phyloP scores from a whole-genome alignment of 768 basidiomycete species.

The Hemileccinum rubropunctum region DNA sequence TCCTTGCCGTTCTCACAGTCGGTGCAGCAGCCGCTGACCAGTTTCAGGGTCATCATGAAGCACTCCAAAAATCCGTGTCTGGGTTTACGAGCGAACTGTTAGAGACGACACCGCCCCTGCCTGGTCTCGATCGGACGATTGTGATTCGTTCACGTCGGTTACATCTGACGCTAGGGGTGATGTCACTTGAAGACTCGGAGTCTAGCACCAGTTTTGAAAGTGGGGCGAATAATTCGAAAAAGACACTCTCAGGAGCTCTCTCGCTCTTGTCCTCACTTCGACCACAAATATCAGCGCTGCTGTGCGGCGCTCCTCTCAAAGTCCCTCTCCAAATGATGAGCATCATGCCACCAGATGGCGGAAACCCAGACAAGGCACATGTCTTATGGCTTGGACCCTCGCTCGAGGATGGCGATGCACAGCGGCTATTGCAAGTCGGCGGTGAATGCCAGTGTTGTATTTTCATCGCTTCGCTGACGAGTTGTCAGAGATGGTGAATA shows the following conservation, averaged over 20 bases:
- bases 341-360: slow-evolving; percentile 43
- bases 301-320: slow-evolving; percentile 31
- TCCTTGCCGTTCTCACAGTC: slow-evolving; percentile 22
- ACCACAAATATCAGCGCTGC: slow-evolving; percentile 43
- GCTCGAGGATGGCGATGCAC: slow-evolving; percentile 30
- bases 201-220: background rate
- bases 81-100: slow-evolving; percentile 35
- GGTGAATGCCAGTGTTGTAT: slow-evolving; percentile 27
- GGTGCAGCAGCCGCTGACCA: slow-evolving; percentile 1
- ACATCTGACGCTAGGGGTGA: slow-evolving; percentile 74
- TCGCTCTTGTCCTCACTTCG: slow-evolving; percentile 37
- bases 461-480: slow-evolving; percentile 4
- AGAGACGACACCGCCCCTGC: slow-evolving; percentile 22
- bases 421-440: slow-evolving; percentile 31
- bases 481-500: slow-evolving; percentile 40
- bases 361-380: slow-evolving; percentile 42
- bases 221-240: slow-evolving; percentile 1
- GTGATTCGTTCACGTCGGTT: slow-evolving; percentile 55
- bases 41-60: slow-evolving; percentile 39
- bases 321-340: slow-evolving; percentile 48
- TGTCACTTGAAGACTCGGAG: slow-evolving; percentile 48
- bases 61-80: slow-evolving; percentile 35
- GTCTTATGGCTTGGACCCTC: slow-evolving; percentile 57
- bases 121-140: slow-evolving; percentile 61
- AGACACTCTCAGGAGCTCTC: slow-evolving; percentile 41